phyloP scores from a whole-genome alignment of 352 stramenopile genomes.

The Globisporangium lucens region DNA sequence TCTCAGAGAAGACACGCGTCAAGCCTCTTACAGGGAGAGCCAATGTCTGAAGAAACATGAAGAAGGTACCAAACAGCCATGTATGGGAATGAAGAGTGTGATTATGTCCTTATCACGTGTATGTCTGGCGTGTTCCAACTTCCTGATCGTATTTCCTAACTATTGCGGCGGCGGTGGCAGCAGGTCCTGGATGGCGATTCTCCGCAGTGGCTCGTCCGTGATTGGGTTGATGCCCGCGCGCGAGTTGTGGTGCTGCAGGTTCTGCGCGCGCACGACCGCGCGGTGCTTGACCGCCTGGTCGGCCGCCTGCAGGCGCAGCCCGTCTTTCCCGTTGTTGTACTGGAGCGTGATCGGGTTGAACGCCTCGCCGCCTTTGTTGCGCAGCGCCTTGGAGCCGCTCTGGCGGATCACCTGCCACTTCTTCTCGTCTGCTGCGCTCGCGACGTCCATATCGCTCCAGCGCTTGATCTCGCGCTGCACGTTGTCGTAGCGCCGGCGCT shows the following conservation, averaged over 20 bases:
- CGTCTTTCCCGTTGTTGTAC: conserved; percentile 86
- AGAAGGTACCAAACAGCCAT: not conserved
- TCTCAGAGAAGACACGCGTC: not conserved
- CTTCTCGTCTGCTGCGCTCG: conserved; percentile 61
- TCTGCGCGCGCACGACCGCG: conserved; percentile 70
- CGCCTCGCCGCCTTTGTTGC: conserved; percentile 83
- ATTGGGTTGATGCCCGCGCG: conserved; percentile 84
- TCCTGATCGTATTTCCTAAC: not conserved
- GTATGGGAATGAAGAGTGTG: not conserved
- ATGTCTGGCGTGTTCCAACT: not conserved
- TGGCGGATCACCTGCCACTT: conserved; percentile 55
- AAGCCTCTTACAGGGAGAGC: not conserved
- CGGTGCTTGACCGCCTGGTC: conserved; percentile 75
- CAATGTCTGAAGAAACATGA: not conserved
- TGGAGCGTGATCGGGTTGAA: conserved; percentile 88
- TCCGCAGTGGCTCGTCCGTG: conserved; percentile 61
- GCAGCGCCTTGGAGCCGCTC: conserved; percentile 73
- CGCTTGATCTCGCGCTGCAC: conserved; percentile 74
- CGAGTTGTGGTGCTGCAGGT: conserved; percentile 81
- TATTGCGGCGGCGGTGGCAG: conserved; percentile 32
- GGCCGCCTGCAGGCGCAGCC: conserved; percentile 55
- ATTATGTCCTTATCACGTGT: not conserved
- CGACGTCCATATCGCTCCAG: conserved; percentile 82
- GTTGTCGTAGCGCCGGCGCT: conserved; percentile 53
- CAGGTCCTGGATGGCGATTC: conserved; percentile 46